Evolutionary conservation across 1,284 basidiomycete species (phyloP), one percentile per base, ranked within the genome.

Genomic region (Mycosarcoma mackinlayi): DNA sequence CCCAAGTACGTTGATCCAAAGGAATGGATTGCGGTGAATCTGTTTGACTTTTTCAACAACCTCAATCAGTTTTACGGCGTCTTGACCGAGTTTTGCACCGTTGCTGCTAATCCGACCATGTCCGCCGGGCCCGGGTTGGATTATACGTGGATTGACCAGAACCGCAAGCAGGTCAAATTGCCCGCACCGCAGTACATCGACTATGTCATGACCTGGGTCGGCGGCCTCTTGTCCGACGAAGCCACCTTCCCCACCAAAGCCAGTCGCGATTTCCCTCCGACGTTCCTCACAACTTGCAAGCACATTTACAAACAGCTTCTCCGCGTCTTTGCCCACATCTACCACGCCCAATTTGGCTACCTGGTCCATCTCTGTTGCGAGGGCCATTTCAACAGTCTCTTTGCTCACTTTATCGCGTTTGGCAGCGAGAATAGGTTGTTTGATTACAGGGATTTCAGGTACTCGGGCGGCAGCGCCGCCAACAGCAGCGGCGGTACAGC

Each of bases 191-290:
- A 93, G 24, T 98, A 98, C 84, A 94, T 98, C 70, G 95, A 98
- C 85, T 98, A 95, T 83, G 94, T 98, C 70, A 94, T 98, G 92
- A 94, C 93, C 11, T 98, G 94, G 94, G 88, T 96, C 6, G 93
- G 97, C 80, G 94, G 94, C 78, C 86, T 96, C 25, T 87, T 98
- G 33, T 91, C 94, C 75, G 95, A 98, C 84, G 94, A 97, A 78
- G 88, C 86, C 62, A 89, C 91, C 25, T 98, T 98, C 85, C 95
- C 95, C 2, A 97, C 94, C 8, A 97, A 96, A 85, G 91, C 92
- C 40, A 92, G 91, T n/a, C 90, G 91, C 47, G 92, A 95, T 59
- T 98, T 98, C 83, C 90, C 92, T 6, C 88, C 88, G 46, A 88
- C 88, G 16, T 98, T 98, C 85, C 91, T 93, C 1, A 89, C 91